These are phyloP conservation scores for Alternaria postmessia DNA, from an alignment of 2,329 filamentous ascomycete species.

Conservation along the genomic window DNA sequence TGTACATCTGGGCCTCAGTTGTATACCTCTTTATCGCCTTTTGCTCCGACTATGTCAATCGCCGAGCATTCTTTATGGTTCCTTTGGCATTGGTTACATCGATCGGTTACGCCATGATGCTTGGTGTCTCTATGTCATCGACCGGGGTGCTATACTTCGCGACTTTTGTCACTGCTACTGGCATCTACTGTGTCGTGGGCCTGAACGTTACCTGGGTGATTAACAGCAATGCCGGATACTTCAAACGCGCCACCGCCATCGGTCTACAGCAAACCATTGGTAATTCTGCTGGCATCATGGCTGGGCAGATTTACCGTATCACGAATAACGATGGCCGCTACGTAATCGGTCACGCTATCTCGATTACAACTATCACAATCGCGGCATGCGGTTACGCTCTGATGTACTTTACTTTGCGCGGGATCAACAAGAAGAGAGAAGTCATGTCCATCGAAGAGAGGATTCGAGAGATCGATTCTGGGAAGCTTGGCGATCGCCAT, in stretches of 20 bases:
- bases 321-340: not conserved
- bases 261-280: not conserved
- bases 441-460: not conserved
- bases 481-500: slow-evolving; percentile 59
- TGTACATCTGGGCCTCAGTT: not conserved
- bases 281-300: not conserved
- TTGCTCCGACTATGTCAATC: not conserved
- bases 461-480: not conserved
- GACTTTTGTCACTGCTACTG: not conserved
- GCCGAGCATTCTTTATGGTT: not conserved
- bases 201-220: not conserved
- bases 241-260: not conserved
- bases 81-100: not conserved
- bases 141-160: not conserved
- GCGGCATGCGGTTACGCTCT: not conserved
- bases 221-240: not conserved
- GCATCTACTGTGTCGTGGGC: not conserved
- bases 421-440: not conserved
- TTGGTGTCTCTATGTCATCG: not conserved
- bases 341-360: not conserved
- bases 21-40: not conserved
- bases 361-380: not conserved
- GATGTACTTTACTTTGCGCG: not conserved
- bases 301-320: not conserved
- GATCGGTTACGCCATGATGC: not conserved